Evolutionary conservation across 2,329 filamentous ascomycete species (phyloP).

Genomic region (Aspergillus nomiae): DNA sequence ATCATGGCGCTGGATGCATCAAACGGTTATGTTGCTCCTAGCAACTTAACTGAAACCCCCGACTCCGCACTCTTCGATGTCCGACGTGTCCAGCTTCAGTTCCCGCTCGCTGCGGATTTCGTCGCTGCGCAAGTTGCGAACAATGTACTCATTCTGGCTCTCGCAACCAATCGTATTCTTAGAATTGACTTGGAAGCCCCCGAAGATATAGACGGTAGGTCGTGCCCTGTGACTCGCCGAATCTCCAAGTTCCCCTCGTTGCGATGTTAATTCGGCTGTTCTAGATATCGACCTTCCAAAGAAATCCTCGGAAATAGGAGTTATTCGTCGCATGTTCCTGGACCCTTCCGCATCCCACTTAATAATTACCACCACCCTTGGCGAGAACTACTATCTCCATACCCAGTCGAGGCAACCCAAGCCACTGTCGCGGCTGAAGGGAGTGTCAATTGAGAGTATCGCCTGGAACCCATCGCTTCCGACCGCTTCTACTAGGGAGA

Average conservation of each 20-base stretch:
- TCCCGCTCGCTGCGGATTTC: conserved; percentile 92
- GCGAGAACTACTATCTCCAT: conserved; percentile 97
- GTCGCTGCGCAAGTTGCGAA: conserved; percentile 96
- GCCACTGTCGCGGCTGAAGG: conserved; percentile 76
- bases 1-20: conserved; percentile 70
- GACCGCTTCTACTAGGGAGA: conserved; percentile 92
- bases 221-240: neutral
- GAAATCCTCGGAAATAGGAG: conserved; percentile 83
- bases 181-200: conserved; percentile 92
- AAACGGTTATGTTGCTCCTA: conserved; percentile 72
- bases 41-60: conserved; percentile 61
- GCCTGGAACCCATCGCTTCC: conserved; percentile 94
- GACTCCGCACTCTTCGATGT: conserved; percentile 77
- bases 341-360: conserved; percentile 95
- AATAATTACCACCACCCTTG: conserved; percentile 83
- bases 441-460: conserved; percentile 82
- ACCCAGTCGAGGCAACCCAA: conserved; percentile 90
- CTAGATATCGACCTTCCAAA: conserved; percentile 95
- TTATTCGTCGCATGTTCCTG: conserved; percentile 95
- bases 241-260: neutral
- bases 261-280: conserved; percentile 20
- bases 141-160: conserved; percentile 89
- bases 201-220: conserved; percentile 85
- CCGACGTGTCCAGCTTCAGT: conserved; percentile 88
- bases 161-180: conserved; percentile 88